These are phyloP conservation scores for Verticillium longisporum DNA, from an alignment of 2,329 filamentous ascomycete genomes.

Conservation along the genomic window DNA sequence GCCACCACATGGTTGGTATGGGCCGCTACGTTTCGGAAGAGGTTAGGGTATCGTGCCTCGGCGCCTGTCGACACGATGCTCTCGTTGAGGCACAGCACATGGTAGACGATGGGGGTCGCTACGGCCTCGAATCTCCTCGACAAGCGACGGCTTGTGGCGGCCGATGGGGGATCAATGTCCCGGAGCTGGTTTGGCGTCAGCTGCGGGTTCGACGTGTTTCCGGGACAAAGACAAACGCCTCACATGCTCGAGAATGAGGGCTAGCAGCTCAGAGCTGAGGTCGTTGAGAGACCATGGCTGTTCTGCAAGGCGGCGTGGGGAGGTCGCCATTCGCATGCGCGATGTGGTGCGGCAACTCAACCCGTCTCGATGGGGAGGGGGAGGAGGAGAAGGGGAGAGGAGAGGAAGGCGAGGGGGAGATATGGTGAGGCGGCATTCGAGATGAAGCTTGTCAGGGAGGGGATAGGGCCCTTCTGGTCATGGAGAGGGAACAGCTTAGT, in stretches of 20 bases:
- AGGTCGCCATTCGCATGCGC: slow-evolving; percentile 15
- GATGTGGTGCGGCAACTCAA: background rate
- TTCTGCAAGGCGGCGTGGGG: slow-evolving; percentile 8
- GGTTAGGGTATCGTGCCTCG: slow-evolving; percentile 22
- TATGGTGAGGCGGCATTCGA: slow-evolving; percentile 1
- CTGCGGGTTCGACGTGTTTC: slow-evolving; percentile 7
- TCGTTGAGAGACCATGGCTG: slow-evolving; percentile 21
- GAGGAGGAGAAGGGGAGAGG: slow-evolving; percentile 2
- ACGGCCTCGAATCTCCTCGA: slow-evolving; percentile 33
- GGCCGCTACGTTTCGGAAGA: slow-evolving; percentile 25
- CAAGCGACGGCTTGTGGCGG: slow-evolving; percentile 26
- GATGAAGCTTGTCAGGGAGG: background rate
- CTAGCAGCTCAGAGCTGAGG: slow-evolving; percentile 36
- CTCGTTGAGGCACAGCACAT: slow-evolving; percentile 28
- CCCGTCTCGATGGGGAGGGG: slow-evolving; percentile 4
- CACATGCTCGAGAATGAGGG: slow-evolving; percentile 34
- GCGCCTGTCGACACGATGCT: slow-evolving; percentile 26
- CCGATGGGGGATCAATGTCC: slow-evolving; percentile 25
- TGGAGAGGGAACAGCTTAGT: slow-evolving; percentile 4
- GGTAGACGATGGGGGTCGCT: slow-evolving; percentile 34
- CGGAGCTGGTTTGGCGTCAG: slow-evolving; percentile 23
- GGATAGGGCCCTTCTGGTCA: background rate
- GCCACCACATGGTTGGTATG: slow-evolving; percentile 33
- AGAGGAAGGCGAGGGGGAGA: slow-evolving; percentile 4
- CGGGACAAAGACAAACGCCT: slow-evolving; percentile 2